A percentile compares a stretch with the other conserved stretches of the same genome.
These are phyloP conservation scores for Thelonectria discophora DNA, from an alignment of 2,329 filamentous ascomycete species.

Conservation along the genomic window DNA sequence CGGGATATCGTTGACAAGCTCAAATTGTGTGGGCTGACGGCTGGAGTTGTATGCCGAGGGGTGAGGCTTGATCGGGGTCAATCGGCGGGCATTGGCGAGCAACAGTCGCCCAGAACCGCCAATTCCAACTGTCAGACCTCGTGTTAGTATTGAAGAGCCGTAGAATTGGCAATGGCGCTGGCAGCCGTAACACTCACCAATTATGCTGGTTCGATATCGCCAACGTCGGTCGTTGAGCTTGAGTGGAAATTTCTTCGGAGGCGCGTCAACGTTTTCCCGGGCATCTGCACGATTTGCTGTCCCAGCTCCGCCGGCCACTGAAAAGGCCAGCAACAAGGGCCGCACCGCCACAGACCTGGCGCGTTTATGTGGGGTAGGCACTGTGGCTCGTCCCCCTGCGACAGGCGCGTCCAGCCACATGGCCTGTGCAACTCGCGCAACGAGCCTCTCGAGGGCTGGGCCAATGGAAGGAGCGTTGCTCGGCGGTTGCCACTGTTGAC, in stretches of 20 bases:
- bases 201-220: slow-evolving; percentile 24
- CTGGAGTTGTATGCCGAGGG: background rate
- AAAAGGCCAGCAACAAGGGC: slow-evolving; percentile 1
- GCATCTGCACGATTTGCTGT: background rate
- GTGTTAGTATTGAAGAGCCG: slow-evolving; percentile 21
- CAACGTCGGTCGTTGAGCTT: slow-evolving; percentile 22
- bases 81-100: slow-evolving; percentile 19
- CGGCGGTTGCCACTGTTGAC: slow-evolving; percentile 65
- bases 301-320: background rate
- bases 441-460: slow-evolving; percentile 32
- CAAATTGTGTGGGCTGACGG: background rate
- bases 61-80: background rate
- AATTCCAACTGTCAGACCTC: slow-evolving; percentile 19
- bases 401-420: slow-evolving; percentile 43
- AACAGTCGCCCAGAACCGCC: slow-evolving; percentile 18
- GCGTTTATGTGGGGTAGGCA: slow-evolving; percentile 22
- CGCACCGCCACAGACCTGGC: slow-evolving; percentile 37
- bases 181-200: slow-evolving; percentile 33
- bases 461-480: slow-evolving; percentile 64
- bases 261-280: slow-evolving; percentile 42
- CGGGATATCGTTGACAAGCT: background rate
- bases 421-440: slow-evolving; percentile 33
- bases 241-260: slow-evolving; percentile 43
- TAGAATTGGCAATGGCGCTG: slow-evolving; percentile 26
- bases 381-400: slow-evolving; percentile 20